Base-by-base conservation (phyloP, 257 asterid species). In the Salvia splendens region DNA sequence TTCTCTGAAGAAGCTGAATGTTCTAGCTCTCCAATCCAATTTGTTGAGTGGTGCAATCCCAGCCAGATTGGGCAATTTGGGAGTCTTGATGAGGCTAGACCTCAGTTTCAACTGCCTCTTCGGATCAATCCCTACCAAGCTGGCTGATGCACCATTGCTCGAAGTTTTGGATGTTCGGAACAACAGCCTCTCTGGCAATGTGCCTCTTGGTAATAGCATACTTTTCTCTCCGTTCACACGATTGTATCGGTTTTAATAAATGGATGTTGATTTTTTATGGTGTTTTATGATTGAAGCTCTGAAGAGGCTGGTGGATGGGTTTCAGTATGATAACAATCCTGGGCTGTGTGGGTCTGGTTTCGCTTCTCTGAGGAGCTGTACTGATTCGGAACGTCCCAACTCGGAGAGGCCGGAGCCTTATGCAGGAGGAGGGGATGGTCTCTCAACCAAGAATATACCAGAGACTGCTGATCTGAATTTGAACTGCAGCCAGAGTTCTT, bases 1-100 rank as follows among this genome's bases (percentile, higher is more conserved):
- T 56, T 77, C 75, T 36, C 77, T 86, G 59, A 78, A 82, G 83
- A 89, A 82, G 83, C 86, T 92, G 41, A 87, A 71, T 30, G 97
- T 89, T 49, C 80, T 92, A 4, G 91, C 97, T 65, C 77, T 92
- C 53, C 98, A 89, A 55, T 83, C 84, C 8, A 92, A 92, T 77
- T 84, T 50, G 70, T 76, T 92, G 24, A 86, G 86, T 12, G 98
- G 98, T 30, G 97, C 98, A 17, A 86, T 92, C 80, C 98, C 98
- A 6, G 98, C 98, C 46, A 85, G 96, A 77, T 86, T 92, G 62
- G 97, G 98, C 12, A 78, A 82, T 42, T 79, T 89, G 80, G 78
- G 74, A 43, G 77, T 70, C 28, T 70, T 92, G 58, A 87, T 75
- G 76, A 85, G 98, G 82, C 75, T 89, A 36, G 95, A 92, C 82